Percentiles rank a stretch among this genome's conserved stretches.
These are phyloP conservation scores for Diaporthe citrichinensis DNA, from an alignment of 2,329 filamentous ascomycete genomes.

Conservation along the genomic window DNA sequence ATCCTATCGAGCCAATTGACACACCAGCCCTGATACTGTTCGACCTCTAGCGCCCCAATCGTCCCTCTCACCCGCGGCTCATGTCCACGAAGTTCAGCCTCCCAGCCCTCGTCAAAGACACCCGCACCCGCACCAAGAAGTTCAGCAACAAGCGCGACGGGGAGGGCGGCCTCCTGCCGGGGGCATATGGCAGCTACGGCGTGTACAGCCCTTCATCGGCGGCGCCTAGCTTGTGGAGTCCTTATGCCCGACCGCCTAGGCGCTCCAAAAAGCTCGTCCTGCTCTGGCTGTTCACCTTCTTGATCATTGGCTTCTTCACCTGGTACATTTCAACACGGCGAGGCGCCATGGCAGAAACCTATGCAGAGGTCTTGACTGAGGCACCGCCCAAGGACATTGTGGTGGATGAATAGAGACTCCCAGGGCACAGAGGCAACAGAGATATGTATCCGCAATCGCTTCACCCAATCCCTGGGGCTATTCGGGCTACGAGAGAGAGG, in stretches of 20 bases:
- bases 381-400: constrained; percentile 31
- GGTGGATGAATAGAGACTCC: background rate
- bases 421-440: background rate
- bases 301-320: constrained; percentile 34
- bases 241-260: constrained; percentile 39
- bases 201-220: constrained; percentile 16
- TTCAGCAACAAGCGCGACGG: constrained; percentile 20
- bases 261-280: constrained; percentile 40
- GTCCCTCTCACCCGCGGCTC: constrained; percentile 7
- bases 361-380: constrained; percentile 35
- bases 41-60: constrained; percentile 1
- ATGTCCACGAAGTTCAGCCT: constrained; percentile 40
- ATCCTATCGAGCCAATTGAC: background rate
- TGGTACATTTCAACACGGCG: constrained; percentile 37
- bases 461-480: background rate
- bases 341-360: constrained; percentile 18
- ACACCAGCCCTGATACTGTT: background rate
- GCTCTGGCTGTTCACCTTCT: constrained; percentile 36
- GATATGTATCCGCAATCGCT: background rate
- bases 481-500: background rate
- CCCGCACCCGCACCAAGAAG: constrained; percentile 39
- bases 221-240: constrained; percentile 36
- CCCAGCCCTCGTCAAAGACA: constrained; percentile 40
- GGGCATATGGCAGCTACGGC: constrained; percentile 18
- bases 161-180: constrained; percentile 34